Evolutionary conservation across 495 filamentous ascomycete species (phyloP), one percentile per base, ranked within the genome.

Genomic region (Neurospora africana): DNA sequence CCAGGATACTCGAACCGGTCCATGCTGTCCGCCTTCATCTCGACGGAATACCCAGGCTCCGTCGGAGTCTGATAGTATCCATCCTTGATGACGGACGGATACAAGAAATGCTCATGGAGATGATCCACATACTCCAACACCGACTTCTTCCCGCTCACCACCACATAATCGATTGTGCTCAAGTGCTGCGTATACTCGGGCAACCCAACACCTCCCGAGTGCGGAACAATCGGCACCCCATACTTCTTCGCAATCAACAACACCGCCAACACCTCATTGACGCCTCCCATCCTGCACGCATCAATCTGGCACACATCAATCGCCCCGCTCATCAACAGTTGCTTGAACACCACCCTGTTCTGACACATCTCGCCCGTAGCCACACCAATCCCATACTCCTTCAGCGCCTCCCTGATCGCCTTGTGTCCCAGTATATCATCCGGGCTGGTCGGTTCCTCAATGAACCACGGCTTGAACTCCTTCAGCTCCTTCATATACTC

Each of bases 301-400:
- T 98, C 94, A 73, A 95, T 90, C 82, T 98, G 94, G 76, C 93
- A 92, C 9, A 97, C 87, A 74, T 95, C 94, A 78, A 98, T 89
- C 58, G 93, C 92, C 70, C 90, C 89, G 39, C 88, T 82, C 75
- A 89, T 87, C 30, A 97, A 84, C 67, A 97, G 86, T 82, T 97
- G 94, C 86, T 97, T 97, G 87, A 97, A 97, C 72, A 97, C 87
- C 11, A 97, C 92, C 9, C 94, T 87, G 83, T 97, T 97, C 85
- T 97, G 94, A 84, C 93, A 96, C 94, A 97, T 97, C 83, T 97
- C 94, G 69, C 94, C 94, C 0, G 94, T 97, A 19, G 94, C 94
- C 27, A 97, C 94, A 65, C 92, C 92, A 75, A 97, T 90, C 72
- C 89, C 89, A 78, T 89, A 81, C 1, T 91, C 91, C 35, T 84